Conservation (phyloP, 352 stramenopile genomes). For the Phytophthora uliginosa region DNA sequence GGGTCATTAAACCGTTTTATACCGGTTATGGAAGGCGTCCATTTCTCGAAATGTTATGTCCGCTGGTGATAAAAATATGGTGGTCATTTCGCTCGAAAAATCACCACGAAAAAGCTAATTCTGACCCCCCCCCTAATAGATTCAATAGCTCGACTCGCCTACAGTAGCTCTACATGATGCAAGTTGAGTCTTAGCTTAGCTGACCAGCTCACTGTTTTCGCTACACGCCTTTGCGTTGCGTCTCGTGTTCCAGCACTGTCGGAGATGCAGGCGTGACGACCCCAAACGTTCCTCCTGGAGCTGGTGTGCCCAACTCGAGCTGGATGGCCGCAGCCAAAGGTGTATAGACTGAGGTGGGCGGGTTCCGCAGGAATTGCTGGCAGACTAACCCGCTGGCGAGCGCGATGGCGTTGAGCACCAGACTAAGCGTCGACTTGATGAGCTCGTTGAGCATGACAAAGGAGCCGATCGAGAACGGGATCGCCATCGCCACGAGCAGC, state of each 20-base stretch:
- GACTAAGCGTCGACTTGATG: conserved; percentile 62
- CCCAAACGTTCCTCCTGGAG: conserved; percentile 29
- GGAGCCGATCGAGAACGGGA: conserved; percentile 67
- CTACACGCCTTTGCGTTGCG: conserved; percentile 31
- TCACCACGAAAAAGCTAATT: no score
- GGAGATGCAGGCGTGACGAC: conserved; percentile 30
- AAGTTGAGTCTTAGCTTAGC: neutral
- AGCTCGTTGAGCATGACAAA: conserved; percentile 81
- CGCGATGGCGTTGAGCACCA: conserved; percentile 63
- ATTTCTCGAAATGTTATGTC: no score
- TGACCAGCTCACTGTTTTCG: conserved; percentile 5
- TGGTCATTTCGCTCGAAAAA: no score
- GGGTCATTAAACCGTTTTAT: no score
- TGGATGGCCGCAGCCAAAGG: conserved; percentile 42
- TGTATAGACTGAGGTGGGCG: conserved; percentile 48
- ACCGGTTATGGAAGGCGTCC: neutral
- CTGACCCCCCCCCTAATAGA: no score
- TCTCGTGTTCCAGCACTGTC: conserved; percentile 21
- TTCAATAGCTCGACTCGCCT: conserved; percentile 13
- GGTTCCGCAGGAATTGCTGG: conserved; percentile 62
- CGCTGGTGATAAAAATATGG: no score
- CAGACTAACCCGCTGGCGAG: conserved; percentile 62
- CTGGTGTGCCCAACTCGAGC: conserved; percentile 28
- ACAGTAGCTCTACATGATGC: conserved; percentile 7
- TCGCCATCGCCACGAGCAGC: conserved; percentile 53